A percentile compares a stretch with the other conserved stretches of the same genome.
Conservation (phyloP, 2,329 filamentous ascomycete genomes). For the Diplodia corticola region DNA sequence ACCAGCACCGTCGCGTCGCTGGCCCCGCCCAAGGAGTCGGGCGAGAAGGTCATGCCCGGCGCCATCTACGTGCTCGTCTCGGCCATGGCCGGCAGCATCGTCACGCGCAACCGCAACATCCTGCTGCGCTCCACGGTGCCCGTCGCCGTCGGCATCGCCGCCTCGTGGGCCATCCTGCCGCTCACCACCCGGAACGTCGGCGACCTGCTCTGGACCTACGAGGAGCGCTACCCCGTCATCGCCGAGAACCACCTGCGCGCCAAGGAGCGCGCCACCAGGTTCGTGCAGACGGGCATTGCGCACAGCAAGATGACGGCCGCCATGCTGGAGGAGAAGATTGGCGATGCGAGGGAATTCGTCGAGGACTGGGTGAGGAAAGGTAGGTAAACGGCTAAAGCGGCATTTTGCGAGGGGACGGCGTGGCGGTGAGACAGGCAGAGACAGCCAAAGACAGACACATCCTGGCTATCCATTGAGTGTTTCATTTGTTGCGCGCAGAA, state of each 20-base stretch:
- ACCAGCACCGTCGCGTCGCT: slow-evolving; percentile 86
- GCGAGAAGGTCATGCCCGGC: slow-evolving; percentile 87
- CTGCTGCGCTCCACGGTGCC: slow-evolving; percentile 76
- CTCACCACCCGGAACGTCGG: slow-evolving; percentile 88
- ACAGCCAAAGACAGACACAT: background rate
- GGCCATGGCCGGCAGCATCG: slow-evolving; percentile 91
- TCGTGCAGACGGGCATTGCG: slow-evolving; percentile 71
- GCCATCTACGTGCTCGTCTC: slow-evolving; percentile 90
- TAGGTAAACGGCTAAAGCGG: slow-evolving; percentile 53
- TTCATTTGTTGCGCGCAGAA: slow-evolving; percentile 17
- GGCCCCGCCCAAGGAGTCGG: slow-evolving; percentile 79
- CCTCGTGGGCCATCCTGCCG: slow-evolving; percentile 82
- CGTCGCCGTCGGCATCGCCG: slow-evolving; percentile 74
- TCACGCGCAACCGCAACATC: slow-evolving; percentile 84
- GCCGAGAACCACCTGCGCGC: slow-evolving; percentile 77
- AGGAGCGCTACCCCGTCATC: slow-evolving; percentile 81
- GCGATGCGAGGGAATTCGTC: slow-evolving; percentile 70
- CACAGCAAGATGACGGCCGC: slow-evolving; percentile 70
- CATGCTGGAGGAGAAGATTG: slow-evolving; percentile 80
- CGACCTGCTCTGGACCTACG: slow-evolving; percentile 86
- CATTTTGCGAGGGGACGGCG: background rate
- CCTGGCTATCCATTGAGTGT: background rate
- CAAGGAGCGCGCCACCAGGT: slow-evolving; percentile 67
- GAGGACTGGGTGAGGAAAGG: slow-evolving; percentile 93
- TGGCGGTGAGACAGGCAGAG: background rate